phyloP scores from a whole-genome alignment of 345 rosid species.

The Moringa oleifera region DNA sequence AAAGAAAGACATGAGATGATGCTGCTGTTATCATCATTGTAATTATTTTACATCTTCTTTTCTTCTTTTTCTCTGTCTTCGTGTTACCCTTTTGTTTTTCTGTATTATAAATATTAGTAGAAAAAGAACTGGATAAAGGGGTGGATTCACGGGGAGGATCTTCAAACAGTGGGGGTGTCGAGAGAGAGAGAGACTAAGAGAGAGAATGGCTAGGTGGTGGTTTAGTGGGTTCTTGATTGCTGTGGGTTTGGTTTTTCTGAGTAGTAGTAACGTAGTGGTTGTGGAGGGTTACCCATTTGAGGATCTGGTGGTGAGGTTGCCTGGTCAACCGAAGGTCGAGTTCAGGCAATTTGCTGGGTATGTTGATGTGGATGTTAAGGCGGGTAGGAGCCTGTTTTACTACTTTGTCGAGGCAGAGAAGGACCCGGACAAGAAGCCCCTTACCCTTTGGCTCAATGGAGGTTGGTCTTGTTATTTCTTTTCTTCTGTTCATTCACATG shows the following conservation, averaged over 20 bases:
- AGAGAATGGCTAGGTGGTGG: conserved; percentile 28
- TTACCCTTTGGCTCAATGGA: conserved; percentile 95
- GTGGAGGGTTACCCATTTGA: conserved; percentile 54
- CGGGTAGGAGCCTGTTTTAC: conserved; percentile 84
- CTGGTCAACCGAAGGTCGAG: conserved; percentile 72
- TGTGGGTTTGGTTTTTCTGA: conserved; percentile 12
- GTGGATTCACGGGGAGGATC: background rate
- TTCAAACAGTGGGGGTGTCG: conserved; percentile 5
- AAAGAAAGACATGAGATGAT: no score
- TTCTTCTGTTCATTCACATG: background rate
- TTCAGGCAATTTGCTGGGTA: conserved; percentile 85
- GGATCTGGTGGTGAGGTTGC: conserved; percentile 73
- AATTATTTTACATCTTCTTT: conserved; percentile 1
- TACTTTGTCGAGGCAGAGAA: conserved; percentile 83
- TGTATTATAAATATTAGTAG: background rate
- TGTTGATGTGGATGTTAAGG: conserved; percentile 62
- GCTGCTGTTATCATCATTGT: no score
- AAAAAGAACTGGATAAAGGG: conserved; percentile 1
- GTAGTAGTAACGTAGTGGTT: conserved; percentile 19
- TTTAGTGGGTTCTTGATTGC: conserved; percentile 23
- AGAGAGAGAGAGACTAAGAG: conserved; percentile 1
- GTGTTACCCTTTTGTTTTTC: background rate
- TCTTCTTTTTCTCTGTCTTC: background rate
- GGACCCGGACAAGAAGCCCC: conserved; percentile 55
- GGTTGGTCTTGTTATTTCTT: conserved; percentile 28